Conservation (phyloP, 139 green algal species). For the Microglena sp. region DNA sequence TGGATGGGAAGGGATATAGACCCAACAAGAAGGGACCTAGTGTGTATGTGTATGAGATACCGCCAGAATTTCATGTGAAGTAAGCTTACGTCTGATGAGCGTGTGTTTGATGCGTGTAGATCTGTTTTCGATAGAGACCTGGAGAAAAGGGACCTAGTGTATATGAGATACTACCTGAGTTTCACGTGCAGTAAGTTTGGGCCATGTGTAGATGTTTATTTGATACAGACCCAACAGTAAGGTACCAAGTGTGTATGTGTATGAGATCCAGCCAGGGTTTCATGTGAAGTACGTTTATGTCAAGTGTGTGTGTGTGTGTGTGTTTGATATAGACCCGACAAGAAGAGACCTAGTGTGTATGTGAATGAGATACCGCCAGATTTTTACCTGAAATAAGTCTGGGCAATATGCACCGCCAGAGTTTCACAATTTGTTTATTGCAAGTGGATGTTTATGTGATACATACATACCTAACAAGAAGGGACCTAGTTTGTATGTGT, state of each 20-base stretch:
- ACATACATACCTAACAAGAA: neutral
- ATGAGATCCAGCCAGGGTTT: too few relatives aligned
- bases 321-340: conserved; percentile 17
- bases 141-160: too few relatives aligned
- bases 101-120: too few relatives aligned
- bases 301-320: too few relatives aligned
- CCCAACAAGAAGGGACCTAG: conserved; percentile 13
- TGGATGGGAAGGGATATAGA: conserved; percentile 16
- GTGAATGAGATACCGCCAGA: conserved; percentile 33
- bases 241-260: too few relatives aligned
- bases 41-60: conserved; percentile 31
- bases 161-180: neutral
- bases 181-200: neutral
- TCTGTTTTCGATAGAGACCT: too few relatives aligned
- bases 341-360: conserved; percentile 17
- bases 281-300: too few relatives aligned
- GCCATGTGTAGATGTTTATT: neutral
- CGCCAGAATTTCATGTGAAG: conserved; percentile 36
- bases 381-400: conserved; percentile 30
- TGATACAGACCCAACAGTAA: neutral
- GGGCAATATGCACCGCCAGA: neutral
- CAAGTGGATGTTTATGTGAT: neutral
- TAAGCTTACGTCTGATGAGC: conserved; percentile 9
- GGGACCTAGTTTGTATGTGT: neutral
- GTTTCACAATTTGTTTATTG: neutral